These are phyloP conservation scores for Erysimum cheiri DNA, from an alignment of 441 rosid species.

Conservation along the genomic window DNA sequence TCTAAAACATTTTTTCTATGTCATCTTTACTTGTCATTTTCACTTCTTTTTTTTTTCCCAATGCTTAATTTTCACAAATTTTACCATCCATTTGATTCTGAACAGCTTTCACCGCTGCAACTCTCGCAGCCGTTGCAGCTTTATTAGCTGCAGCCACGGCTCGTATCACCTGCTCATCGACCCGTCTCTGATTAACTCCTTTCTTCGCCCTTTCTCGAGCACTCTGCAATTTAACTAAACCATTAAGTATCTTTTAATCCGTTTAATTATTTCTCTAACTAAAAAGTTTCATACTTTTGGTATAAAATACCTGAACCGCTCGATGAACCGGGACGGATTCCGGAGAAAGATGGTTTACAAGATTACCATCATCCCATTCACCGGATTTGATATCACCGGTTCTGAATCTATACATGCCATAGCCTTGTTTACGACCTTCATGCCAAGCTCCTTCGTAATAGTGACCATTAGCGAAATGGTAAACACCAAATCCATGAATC, in stretches of 20 bases:
- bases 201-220: slow-evolving; percentile 69
- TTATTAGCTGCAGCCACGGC: slow-evolving; percentile 74
- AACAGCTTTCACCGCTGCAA: slow-evolving; percentile 92
- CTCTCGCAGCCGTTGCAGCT: slow-evolving; percentile 93
- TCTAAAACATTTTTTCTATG: not conserved
- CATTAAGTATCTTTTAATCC: not conserved
- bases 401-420: slow-evolving; percentile 78
- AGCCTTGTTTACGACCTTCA: slow-evolving; percentile 90
- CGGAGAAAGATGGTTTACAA: slow-evolving; percentile 53
- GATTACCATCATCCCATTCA: slow-evolving; percentile 80
- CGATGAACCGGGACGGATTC: slow-evolving; percentile 54
- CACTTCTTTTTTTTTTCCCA: not conserved
- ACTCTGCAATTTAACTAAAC: slow-evolving; percentile 51
- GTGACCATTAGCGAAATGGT: slow-evolving; percentile 88
- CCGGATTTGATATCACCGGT: slow-evolving; percentile 67
- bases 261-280: not conserved
- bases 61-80: slow-evolving; percentile 60
- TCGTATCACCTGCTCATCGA: slow-evolving; percentile 74
- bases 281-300: slow-evolving; percentile 1
- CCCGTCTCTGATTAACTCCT: slow-evolving; percentile 56
- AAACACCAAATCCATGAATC: slow-evolving; percentile 92
- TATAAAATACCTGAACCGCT: slow-evolving; percentile 68
- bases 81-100: slow-evolving; percentile 81
- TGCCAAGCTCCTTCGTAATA: slow-evolving; percentile 96
- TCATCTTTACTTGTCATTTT: slow-evolving; percentile 27